Evolutionary conservation across 2,329 filamentous ascomycete genomes (phyloP).

Genomic region (Diaporthe nobilis): DNA sequence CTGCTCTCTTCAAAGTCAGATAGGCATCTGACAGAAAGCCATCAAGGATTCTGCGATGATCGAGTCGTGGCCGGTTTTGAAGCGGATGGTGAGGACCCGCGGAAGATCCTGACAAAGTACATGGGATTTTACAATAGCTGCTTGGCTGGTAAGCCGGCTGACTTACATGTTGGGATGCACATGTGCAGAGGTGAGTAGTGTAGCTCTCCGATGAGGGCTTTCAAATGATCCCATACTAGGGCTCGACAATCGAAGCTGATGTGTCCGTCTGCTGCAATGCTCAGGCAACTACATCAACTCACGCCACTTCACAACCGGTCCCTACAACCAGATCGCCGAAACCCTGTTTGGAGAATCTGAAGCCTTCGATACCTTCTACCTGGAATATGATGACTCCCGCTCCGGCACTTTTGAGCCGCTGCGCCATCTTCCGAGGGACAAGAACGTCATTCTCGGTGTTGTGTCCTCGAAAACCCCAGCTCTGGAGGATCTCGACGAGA

Average conservation of each 20-base stretch:
- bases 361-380: constrained; percentile 65
- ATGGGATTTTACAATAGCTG: constrained; percentile 74
- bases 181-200: constrained; percentile 62
- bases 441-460: constrained; percentile 66
- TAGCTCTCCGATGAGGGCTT: constrained; percentile 47
- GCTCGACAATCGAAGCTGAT: constrained; percentile 43
- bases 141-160: constrained; percentile 54
- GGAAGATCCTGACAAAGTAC: constrained; percentile 66
- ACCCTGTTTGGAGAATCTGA: constrained; percentile 62
- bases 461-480: constrained; percentile 64
- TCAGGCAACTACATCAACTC: neutral
- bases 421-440: constrained; percentile 60
- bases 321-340: constrained; percentile 65
- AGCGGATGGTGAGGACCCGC: constrained; percentile 55
- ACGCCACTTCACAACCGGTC: constrained; percentile 54
- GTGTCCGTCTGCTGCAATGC: neutral
- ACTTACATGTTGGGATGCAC: constrained; percentile 75
- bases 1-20: neutral
- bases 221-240: constrained; percentile 56
- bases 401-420: constrained; percentile 65
- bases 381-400: constrained; percentile 65
- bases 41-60: constrained; percentile 64
- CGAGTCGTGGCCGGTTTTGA: constrained; percentile 60
- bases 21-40: neutral
- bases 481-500: constrained; percentile 60